Base-by-base conservation (phyloP, 352 stramenopile genomes). In the Thalassiosira mediterranea region DNA sequence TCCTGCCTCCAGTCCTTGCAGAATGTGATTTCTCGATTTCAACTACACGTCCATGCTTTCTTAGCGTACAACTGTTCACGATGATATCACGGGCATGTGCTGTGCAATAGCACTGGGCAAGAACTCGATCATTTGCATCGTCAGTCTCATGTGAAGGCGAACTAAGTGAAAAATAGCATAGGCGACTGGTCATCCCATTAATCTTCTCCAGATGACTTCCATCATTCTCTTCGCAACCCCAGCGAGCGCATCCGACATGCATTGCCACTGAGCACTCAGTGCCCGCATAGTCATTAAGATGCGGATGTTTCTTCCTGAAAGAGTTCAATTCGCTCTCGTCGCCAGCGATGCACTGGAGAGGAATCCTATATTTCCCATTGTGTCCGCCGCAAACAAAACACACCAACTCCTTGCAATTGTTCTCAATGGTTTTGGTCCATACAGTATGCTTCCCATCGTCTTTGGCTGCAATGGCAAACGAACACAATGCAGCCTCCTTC, bases 201-300 rank as follows among this genome's bases (percentile, higher is more conserved):
- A 81, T 57, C 34, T 17, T 73, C n/a, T 76, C 44, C 11, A 72
- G 26, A 44, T 69, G 26, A 5, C 44, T 59, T 53, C 62, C 62
- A 42, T 72, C 62, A 25, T 37, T 21, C 23, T 74, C 64, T 3
- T 49, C 53, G 28, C 51, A 67, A 15, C 38, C 57, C 72, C 72
- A 86, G n/a, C 42, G 32, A 11, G 77, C 65, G 51, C 77, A 86
- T 25, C 77, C 77, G 3, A 86, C 78, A 61, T 86, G 78, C 60
- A 86, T 69, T 17, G 40, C 78, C 10, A 75, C 67, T 56, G 8
- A 61, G 47, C 78, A 86, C 32, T 46, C 34, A 21, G 51, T 67
- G 1, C 19, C 26, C 4, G 32, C 15, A 46, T 3, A 47, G 29
- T 44, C 19, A n/a, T 62, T 58, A 23, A 58, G 31, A 29, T 17